Conservation (phyloP, 345 rosid genomes). For the Boechera stricta region DNA sequence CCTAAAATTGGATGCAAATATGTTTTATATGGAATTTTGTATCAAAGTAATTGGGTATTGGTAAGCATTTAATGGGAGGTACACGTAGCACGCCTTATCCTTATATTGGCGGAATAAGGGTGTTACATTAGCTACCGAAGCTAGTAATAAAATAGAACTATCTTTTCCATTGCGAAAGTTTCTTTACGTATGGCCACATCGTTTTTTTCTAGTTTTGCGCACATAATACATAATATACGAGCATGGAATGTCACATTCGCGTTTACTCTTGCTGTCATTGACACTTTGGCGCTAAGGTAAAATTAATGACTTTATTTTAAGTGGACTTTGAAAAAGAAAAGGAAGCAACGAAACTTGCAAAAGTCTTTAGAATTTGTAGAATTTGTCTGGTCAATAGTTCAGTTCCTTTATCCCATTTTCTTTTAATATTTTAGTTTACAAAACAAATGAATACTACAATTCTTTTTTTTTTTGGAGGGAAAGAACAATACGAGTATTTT, state of each 20-base stretch:
- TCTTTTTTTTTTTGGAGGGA: background rate
- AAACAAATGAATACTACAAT: background rate
- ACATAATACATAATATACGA: background rate
- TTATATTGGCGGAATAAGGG: no score
- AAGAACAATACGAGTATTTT: background rate
- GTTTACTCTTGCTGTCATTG: background rate
- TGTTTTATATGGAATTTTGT: no score
- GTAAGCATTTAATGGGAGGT: no score
- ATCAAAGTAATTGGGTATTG: no score
- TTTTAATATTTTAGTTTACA: background rate
- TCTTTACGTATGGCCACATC: background rate
- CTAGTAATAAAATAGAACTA: background rate
- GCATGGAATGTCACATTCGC: background rate
- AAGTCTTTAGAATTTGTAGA: background rate
- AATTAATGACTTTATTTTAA: background rate
- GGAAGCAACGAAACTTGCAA: background rate
- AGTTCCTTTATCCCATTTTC: background rate
- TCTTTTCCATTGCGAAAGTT: background rate
- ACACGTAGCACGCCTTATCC: no score
- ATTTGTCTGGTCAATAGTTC: conserved; percentile 9
- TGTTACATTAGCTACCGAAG: background rate
- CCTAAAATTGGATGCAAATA: no score
- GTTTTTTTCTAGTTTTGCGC: background rate
- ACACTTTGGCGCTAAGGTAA: conserved; percentile 1
- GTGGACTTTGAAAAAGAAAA: background rate